These are phyloP conservation scores for Neckera pumila DNA, from an alignment of 225 moss, liverwort and hornwort genomes.

Conservation along the genomic window DNA sequence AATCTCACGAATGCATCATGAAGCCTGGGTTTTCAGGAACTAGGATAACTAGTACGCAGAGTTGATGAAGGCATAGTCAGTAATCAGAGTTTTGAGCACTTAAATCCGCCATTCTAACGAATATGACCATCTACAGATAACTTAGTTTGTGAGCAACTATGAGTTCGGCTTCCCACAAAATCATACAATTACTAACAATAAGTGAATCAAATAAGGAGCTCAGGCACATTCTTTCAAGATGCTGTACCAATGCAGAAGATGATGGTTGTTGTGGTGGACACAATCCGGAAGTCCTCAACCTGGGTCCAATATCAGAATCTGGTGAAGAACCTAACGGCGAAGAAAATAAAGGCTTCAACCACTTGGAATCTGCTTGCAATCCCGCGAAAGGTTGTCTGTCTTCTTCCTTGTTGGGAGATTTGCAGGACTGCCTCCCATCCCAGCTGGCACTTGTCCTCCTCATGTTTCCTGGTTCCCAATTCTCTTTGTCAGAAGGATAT, in stretches of 20 bases:
- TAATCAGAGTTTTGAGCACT: neutral
- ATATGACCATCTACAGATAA: neutral
- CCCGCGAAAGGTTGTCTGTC: slow-evolving; percentile 27
- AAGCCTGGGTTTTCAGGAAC: neutral
- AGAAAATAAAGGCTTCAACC: slow-evolving; percentile 13
- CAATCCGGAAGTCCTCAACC: neutral
- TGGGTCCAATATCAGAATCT: slow-evolving; percentile 32
- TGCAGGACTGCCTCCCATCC: neutral
- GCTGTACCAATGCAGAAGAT: slow-evolving; percentile 14
- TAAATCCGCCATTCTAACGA: neutral
- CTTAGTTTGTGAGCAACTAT: neutral
- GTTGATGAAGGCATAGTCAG: neutral
- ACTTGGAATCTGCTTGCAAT: neutral
- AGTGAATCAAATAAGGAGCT: neutral
- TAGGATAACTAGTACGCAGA: neutral
- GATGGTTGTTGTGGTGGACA: slow-evolving; percentile 20
- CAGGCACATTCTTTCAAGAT: neutral
- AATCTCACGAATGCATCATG: neutral
- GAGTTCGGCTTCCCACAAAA: neutral
- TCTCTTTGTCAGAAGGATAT: slow-evolving; percentile 58
- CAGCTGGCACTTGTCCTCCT: neutral
- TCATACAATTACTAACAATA: neutral
- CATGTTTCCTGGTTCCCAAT: neutral
- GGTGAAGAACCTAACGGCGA: slow-evolving; percentile 17
- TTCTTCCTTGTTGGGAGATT: neutral